Evolutionary conservation across 2,329 filamentous ascomycete species (phyloP), one percentile per base, ranked within the genome.

Genomic region (Colletotrichum gigasporum): DNA sequence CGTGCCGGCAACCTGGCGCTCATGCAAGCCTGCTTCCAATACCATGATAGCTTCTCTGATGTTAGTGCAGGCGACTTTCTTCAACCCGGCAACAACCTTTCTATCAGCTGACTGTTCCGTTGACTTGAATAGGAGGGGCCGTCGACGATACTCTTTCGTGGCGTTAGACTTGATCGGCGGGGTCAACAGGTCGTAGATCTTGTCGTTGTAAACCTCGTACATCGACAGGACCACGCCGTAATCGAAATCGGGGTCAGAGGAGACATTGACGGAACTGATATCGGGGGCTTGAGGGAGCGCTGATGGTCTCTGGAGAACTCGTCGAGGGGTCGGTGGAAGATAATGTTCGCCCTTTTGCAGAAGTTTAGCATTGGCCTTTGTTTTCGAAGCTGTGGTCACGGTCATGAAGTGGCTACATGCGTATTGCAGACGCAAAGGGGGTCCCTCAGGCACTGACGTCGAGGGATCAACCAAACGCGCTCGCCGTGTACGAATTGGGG

Each of bases 171-270:
- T 85, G 20, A 83, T 78, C 3, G 87, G 85, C 0, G 87, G 86
- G 0, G 91, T 91, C 1, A 99, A 83, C 0, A 99, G 87, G 72
- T 99, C 96, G 75, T 96, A 98, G 69, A 99, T 98, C 34, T 94
- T 90, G 78, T 99, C 95, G 73, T 99, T 99, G 81, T 99, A 97
- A 1, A 99, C 95, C 76, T 99, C 96, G 77, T 98, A 98, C 94
- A 99, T 99, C 56, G 94, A 97, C 20, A 99, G 85, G 10, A 99
- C 82, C 56, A 99, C 89, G 4, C 91, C 91, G 71, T 97, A 97
- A 70, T 97, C 93, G 57, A 90, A 87, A 18, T 86, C 85, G 1
- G 84, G 82, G 66, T 94, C 91, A 48, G 88, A 82, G 0, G 87
- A 83, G 0, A 96, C 83, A 4, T 85, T 80, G 42, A 97, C 82